Percentiles rank a stretch among this genome's conserved stretches.
These are phyloP conservation scores for Brassica hybrid DNA, from an alignment of 441 rosid species.

Conservation along the genomic window DNA sequence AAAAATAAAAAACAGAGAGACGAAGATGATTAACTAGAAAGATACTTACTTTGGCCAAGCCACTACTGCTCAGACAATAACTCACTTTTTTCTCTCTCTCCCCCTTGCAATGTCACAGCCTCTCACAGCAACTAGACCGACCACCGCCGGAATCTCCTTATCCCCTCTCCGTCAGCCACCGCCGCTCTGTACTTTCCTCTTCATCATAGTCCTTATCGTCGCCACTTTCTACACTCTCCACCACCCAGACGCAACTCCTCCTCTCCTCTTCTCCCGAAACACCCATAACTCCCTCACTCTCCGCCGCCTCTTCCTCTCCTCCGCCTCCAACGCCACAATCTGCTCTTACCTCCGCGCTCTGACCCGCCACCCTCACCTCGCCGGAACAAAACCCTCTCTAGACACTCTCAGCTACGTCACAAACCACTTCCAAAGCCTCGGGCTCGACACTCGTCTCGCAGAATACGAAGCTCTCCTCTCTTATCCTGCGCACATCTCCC, in stretches of 20 bases:
- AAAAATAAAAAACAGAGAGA: no score
- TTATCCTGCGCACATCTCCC: conserved; percentile 62
- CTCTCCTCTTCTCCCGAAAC: conserved; percentile 28
- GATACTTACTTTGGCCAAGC: no score
- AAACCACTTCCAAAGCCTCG: conserved; percentile 61
- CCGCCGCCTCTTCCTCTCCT: conserved; percentile 69
- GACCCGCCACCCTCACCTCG: conserved; percentile 86
- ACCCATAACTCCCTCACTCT: conserved; percentile 45
- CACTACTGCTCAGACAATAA: background rate
- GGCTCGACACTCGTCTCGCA: conserved; percentile 58
- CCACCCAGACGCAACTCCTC: conserved; percentile 45
- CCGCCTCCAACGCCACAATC: conserved; percentile 73
- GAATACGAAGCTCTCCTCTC: conserved; percentile 72
- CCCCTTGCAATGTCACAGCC: conserved; percentile 55
- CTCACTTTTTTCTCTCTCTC: conserved; percentile 17
- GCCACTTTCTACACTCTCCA: conserved; percentile 61
- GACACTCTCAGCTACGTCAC: conserved; percentile 59
- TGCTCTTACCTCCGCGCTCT: conserved; percentile 83
- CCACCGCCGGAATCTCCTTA: conserved; percentile 27
- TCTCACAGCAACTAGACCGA: conserved; percentile 41
- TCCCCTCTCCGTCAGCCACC: conserved; percentile 50
- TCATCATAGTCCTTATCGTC: conserved; percentile 60
- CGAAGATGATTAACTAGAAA: no score
- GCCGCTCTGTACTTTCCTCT: conserved; percentile 54
- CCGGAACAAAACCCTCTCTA: conserved; percentile 70